Evolutionary conservation across 192 early-diverging fungal genomes (phyloP).

Genomic region (Glomus cerebriforme): DNA sequence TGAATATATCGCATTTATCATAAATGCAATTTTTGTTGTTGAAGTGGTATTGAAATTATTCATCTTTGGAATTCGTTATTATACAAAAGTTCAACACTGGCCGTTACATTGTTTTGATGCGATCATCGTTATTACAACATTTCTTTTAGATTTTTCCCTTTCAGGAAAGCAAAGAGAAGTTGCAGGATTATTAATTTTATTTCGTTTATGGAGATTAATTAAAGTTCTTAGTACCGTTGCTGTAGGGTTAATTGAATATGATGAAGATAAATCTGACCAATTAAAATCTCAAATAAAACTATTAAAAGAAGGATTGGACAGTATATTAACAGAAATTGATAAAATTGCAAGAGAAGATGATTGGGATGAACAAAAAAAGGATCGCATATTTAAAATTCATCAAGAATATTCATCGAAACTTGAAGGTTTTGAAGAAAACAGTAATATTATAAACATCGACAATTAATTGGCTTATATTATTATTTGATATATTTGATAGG

Average conservation of each 20-base stretch:
- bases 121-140: constrained; percentile 48
- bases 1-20: constrained; percentile 39
- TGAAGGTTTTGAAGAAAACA: background rate
- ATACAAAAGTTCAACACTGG: constrained; percentile 27
- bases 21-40: constrained; percentile 52
- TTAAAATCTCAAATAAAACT: background rate
- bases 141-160: constrained; percentile 53
- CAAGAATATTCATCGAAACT: background rate
- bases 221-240: constrained; percentile 53
- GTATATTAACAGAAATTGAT: constrained; percentile 1
- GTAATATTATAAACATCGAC: too few relatives aligned
- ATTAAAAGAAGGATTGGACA: background rate
- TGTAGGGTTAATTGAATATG: constrained; percentile 41
- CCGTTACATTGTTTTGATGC: constrained; percentile 52
- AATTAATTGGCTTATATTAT: too few relatives aligned
- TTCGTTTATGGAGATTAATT: constrained; percentile 58
- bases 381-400: background rate
- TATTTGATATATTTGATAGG: too few relatives aligned
- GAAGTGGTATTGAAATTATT: constrained; percentile 49
- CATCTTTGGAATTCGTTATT: constrained; percentile 52
- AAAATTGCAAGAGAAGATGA: constrained; percentile 8
- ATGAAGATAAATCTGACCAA: background rate
- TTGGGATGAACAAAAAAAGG: constrained; percentile 19
- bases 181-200: constrained; percentile 53
- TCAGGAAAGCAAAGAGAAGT: constrained; percentile 55